A percentile compares a stretch with the other conserved stretches of the same genome.
phyloP scores from a whole-genome alignment of 164 flowering plant species.

The Piper betle region DNA sequence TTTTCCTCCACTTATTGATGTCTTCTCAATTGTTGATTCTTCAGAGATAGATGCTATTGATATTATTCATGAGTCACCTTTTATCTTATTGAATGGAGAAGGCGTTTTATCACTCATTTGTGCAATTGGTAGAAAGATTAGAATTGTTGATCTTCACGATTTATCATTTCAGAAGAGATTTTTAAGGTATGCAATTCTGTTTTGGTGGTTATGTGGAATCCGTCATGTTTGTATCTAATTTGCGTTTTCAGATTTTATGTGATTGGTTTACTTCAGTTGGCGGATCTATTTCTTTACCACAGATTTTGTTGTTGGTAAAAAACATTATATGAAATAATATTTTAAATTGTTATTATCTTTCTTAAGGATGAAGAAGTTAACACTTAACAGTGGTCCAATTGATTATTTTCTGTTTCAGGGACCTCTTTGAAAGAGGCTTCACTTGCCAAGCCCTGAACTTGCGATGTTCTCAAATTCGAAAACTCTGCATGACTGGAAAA shows the following conservation, averaged over 20 bases:
- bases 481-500: conserved; percentile 67
- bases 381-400: background rate
- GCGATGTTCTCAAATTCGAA: conserved; percentile 53
- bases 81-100: conserved; percentile 29
- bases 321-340: too few species aligned
- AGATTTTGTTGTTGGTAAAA: too few species aligned
- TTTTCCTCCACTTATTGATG: conserved; percentile 29
- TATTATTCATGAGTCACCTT: conserved; percentile 32
- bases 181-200: conserved; percentile 27
- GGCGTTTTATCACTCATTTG: conserved; percentile 41
- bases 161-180: conserved; percentile 51
- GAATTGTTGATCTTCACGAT: conserved; percentile 55
- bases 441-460: conserved; percentile 52
- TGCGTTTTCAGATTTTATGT: too few species aligned
- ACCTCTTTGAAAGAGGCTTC: conserved; percentile 51
- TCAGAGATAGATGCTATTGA: conserved; percentile 56
- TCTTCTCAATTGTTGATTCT: conserved; percentile 18
- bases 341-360: too few species aligned
- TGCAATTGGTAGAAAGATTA: conserved; percentile 44
- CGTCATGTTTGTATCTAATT: background rate
- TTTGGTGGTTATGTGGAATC: background rate
- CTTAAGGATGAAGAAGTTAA: background rate
- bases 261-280: too few species aligned
- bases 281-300: too few species aligned
- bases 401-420: conserved; percentile 26